Evolutionary conservation across 306 rosid genomes (phyloP).

Genomic region (Begonia fuchsioides): DNA sequence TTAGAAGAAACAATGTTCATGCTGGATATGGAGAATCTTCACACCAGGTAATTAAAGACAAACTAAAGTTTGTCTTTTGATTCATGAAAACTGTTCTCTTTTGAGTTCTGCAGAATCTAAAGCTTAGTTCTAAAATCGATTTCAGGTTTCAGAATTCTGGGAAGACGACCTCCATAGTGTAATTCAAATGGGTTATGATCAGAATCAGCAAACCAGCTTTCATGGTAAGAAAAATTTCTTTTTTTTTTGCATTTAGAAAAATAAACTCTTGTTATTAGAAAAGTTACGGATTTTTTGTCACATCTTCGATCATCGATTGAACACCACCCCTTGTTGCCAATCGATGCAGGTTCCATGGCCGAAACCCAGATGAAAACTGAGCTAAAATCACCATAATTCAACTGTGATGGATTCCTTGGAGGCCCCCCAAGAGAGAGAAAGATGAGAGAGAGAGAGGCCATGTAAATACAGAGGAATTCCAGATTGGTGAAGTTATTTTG

Average conservation of each 20-base stretch:
- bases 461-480: constrained; percentile 33
- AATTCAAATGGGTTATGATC: constrained; percentile 42
- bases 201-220: constrained; percentile 22
- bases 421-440: constrained; percentile 10
- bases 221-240: constrained; percentile 16
- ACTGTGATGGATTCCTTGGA: constrained; percentile 14
- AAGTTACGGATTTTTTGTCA: not conserved
- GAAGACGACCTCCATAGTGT: constrained; percentile 44
- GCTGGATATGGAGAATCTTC: constrained; percentile 22
- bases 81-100: not conserved
- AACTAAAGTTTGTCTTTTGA: not conserved
- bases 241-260: too few relatives aligned
- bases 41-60: constrained; percentile 15
- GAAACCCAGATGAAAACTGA: constrained; percentile 38
- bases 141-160: constrained; percentile 27
- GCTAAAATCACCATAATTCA: constrained; percentile 11
- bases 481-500: constrained; percentile 16
- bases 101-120: constrained; percentile 11
- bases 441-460: constrained; percentile 11
- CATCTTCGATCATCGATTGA: not conserved
- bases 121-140: not conserved
- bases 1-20: constrained; percentile 12
- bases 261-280: not conserved
- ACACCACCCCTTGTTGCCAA: not conserved
- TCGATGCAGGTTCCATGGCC: constrained; percentile 23